These are phyloP conservation scores for Claviceps spartinae DNA, from an alignment of 2,329 filamentous ascomycete genomes.

Conservation along the genomic window DNA sequence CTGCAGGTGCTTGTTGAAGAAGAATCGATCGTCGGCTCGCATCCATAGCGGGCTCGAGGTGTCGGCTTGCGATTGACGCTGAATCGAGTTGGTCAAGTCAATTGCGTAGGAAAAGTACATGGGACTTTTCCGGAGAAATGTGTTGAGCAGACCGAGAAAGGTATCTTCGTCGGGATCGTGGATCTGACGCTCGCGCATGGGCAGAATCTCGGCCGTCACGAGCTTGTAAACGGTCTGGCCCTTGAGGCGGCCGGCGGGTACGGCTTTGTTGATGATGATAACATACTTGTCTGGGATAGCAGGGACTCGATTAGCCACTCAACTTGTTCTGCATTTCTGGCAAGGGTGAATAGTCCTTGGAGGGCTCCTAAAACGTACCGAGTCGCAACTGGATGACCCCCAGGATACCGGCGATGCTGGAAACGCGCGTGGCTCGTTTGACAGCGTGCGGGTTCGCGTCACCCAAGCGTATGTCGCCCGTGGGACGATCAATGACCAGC, in stretches of 20 bases:
- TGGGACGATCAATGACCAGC: slow-evolving; percentile 80
- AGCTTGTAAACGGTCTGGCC: slow-evolving; percentile 96
- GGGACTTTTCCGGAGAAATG: slow-evolving; percentile 66
- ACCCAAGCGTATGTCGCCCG: slow-evolving; percentile 75
- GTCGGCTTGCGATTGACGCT: slow-evolving; percentile 74
- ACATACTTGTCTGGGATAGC: slow-evolving; percentile 71
- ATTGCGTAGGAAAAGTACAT: slow-evolving; percentile 98
- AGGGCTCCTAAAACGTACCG: slow-evolving; percentile 39
- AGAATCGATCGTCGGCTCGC: slow-evolving; percentile 91
- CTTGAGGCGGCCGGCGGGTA: slow-evolving; percentile 79
- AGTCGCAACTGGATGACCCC: slow-evolving; percentile 88
- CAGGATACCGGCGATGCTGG: slow-evolving; percentile 87
- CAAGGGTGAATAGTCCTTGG: not conserved
- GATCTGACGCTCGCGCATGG: slow-evolving; percentile 80
- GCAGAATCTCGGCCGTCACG: slow-evolving; percentile 79
- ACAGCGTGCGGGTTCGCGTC: slow-evolving; percentile 63
- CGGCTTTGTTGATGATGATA: slow-evolving; percentile 87
- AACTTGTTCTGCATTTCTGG: not conserved
- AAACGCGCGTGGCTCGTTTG: slow-evolving; percentile 60
- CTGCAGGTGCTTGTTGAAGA: slow-evolving; percentile 93
- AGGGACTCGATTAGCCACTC: not conserved
- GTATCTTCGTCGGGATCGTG: slow-evolving; percentile 90
- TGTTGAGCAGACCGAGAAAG: slow-evolving; percentile 71
- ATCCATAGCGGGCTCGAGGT: slow-evolving; percentile 68
- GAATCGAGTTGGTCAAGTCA: slow-evolving; percentile 93